Conservation (phyloP, 176 grass and related monocot species). For the Cymbopogon citratus region DNA sequence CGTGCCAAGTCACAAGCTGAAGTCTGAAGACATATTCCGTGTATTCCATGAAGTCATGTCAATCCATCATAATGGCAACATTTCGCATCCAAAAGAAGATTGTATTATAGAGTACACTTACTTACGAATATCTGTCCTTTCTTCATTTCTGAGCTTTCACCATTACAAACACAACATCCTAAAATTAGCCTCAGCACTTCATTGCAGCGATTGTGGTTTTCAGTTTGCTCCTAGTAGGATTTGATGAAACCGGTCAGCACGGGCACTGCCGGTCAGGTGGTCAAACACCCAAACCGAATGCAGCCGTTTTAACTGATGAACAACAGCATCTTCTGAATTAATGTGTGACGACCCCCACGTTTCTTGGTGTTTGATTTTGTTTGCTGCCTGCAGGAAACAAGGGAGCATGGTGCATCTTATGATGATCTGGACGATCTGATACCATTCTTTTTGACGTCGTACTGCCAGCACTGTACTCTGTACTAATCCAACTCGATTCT, state of each 20-base stretch:
- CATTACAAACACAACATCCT: neutral
- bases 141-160: neutral
- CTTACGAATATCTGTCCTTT: neutral
- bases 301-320: neutral
- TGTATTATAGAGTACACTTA: neutral
- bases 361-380: slow-evolving; percentile 13
- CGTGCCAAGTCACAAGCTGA: neutral
- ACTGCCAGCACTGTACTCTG: neutral
- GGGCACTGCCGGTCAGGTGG: neutral
- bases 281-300: neutral
- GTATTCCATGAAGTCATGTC: slow-evolving; percentile 15
- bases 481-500: neutral
- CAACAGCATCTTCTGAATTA: neutral
- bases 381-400: slow-evolving; percentile 5
- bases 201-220: neutral
- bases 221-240: neutral
- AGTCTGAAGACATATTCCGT: neutral
- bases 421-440: slow-evolving; percentile 11
- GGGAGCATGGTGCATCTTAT: neutral
- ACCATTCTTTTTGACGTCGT: neutral
- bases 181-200: neutral
- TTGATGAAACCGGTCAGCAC: no score
- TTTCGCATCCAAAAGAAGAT: neutral
- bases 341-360: neutral
- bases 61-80: neutral